phyloP scores from a whole-genome alignment of 345 rosid species.

The Fremontodendron californicum region DNA sequence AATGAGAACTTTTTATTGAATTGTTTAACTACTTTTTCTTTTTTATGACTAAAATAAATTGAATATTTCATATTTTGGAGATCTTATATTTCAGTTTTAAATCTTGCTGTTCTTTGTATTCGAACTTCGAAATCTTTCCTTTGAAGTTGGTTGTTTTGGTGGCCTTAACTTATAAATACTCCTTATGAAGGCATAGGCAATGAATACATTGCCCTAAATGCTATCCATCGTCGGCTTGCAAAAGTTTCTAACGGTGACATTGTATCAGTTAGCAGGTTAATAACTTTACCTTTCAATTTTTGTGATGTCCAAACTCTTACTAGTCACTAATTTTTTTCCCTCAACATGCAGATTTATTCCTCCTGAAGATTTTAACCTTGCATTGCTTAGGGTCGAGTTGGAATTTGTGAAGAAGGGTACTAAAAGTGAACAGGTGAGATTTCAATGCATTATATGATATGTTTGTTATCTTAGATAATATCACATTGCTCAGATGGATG shows the following conservation, averaged over 20 bases:
- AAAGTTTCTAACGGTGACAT: slow-evolving; percentile 82
- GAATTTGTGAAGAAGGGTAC: slow-evolving; percentile 94
- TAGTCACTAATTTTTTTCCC: background rate
- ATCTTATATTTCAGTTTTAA: background rate
- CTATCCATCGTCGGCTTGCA: slow-evolving; percentile 81
- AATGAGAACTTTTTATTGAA: background rate
- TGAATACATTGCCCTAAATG: slow-evolving; percentile 71
- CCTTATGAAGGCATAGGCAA: slow-evolving; percentile 59
- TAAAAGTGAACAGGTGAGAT: slow-evolving; percentile 73
- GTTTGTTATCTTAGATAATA: background rate
- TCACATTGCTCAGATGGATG: background rate
- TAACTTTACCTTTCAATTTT: background rate
- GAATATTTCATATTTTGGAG: background rate
- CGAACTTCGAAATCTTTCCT: background rate
- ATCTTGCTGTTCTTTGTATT: background rate
- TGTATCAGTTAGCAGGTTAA: slow-evolving; percentile 63
- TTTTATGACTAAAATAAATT: background rate
- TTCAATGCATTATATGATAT: slow-evolving; percentile 12
- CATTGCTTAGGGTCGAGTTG: slow-evolving; percentile 72
- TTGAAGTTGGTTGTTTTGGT: slow-evolving; percentile 2
- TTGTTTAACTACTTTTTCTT: background rate
- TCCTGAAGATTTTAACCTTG: slow-evolving; percentile 72
- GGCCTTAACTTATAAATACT: slow-evolving; percentile 59
- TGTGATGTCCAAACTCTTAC: background rate
- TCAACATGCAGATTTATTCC: slow-evolving; percentile 58